Base-by-base conservation (phyloP, 352 stramenopile species). In the Pythium rishiriense region DNA sequence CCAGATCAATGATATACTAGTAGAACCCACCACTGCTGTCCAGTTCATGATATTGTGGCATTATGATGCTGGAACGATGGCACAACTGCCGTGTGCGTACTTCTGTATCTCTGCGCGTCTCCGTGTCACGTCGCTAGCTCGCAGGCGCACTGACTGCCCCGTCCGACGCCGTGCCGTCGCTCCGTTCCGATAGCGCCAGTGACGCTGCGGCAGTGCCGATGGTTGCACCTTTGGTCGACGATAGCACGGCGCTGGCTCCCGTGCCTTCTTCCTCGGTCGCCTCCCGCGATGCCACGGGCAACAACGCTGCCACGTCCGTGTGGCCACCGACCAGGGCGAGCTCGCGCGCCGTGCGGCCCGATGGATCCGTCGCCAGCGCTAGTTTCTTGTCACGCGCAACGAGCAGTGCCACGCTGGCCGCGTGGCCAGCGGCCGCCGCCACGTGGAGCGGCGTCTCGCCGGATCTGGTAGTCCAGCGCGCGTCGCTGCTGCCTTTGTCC, bases 371-470 rank as follows among this genome's bases (percentile, higher is more conserved):
- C 5, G 10, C 56, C 58, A 19, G 22, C 2, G 57, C 24, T 19
- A 47, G 19, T 8, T 24, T 7, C 5, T 11, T 25, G 41, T 25
- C 21, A 12, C 14, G 41, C 41, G 41, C 41, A 19, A 47, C 4
- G 19, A 68, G 28, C 9, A 53, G 24, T 5, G 17, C 52, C 19
- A 69, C 62, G 11, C 10, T 47, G 0, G 39, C 47, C 2, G 15
- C 25, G 5, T 62, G 58, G 7, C 52, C 54, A 4, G 43, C 35
- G 48, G 39, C 14, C 31, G 49, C 46, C 2, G 62, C 66, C 10
- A 73, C 41, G 31, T 72, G 45, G 24, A 64, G 54, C 6, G 62
- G 62, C 1, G 51, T 74, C 29, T 72, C 62, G 5, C 33, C 24
- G 7, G 49, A 25, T 14, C 53, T 63, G n/a, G 58, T 72, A 3